Evolutionary conservation across 805 yeast species (phyloP), one percentile per base, ranked within the genome.

Genomic region (Saturnispora dispora): DNA sequence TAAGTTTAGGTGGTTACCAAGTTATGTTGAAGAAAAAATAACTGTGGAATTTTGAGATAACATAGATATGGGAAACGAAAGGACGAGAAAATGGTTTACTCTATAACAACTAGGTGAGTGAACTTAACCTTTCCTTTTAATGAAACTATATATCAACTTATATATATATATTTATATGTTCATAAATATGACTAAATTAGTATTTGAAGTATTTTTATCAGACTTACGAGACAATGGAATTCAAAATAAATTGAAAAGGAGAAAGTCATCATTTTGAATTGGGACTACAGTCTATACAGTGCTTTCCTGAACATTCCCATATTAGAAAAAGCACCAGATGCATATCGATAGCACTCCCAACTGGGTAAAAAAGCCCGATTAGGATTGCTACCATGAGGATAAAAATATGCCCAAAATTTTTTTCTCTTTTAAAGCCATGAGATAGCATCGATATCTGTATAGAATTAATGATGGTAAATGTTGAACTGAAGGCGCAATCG

Each of bases 1-100:
- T 88, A 49, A 85, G 87, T 50, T 78, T 85, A 45, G 86, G 88
- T 59, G 93, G 90, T 44, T 82, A 78, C 67, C 82, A 72, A 59
- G 70, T 63, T 27, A 51, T 47, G 52, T 37, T 53, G 42, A 52
- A 52, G 20, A 51, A 55, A 52, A 51, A 53, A 48, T 48, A 53
- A 40, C 9, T 20, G 10, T 36, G 18, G 13, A 18, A 36, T 18
- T 36, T 36, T 36, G 22, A 36, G 22, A 36, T 17, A 17, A 36
- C 11, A 36, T 17, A 36, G 22, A 36, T 17, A 15, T 36, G 17
- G n/a, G 37, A 35, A 35, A 35, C n/a, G 37, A 36, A 36, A 36
- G 40, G 11, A 36, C 7, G 40, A 36, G 20, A n/a, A 36, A 6
- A 9, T 9, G 20, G 18, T 15, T 17, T 18, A 36, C 10, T 13